phyloP scores from a whole-genome alignment of 345 rosid genomes.

The Hirschfeldia incana region DNA sequence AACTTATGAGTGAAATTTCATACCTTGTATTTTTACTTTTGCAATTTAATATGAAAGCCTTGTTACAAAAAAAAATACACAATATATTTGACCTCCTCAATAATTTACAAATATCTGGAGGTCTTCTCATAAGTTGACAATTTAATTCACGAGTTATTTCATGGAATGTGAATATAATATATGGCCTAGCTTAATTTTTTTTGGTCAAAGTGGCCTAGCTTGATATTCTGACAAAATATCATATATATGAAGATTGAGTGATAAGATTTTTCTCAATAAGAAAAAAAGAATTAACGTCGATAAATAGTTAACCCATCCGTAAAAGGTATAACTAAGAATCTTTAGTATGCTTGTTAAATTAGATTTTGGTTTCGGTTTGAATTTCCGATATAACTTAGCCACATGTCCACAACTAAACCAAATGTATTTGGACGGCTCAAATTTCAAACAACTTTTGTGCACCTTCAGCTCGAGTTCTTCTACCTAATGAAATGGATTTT shows the following conservation, averaged over 20 bases:
- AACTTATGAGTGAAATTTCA: too few species aligned
- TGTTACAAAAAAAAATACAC: background rate
- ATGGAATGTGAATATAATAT: background rate
- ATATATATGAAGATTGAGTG: background rate
- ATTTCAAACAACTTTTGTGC: background rate
- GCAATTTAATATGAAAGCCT: too few species aligned
- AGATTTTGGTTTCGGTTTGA: background rate
- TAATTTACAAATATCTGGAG: background rate
- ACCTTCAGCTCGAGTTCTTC: background rate
- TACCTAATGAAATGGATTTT: background rate
- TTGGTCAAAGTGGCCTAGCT: background rate
- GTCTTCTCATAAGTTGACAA: background rate
- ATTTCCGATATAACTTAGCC: background rate
- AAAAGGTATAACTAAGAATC: background rate
- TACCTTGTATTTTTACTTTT: too few species aligned
- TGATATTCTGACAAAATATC: background rate
- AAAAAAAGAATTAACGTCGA: background rate
- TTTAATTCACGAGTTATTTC: background rate
- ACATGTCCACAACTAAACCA: background rate
- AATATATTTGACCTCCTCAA: background rate
- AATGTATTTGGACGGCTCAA: background rate
- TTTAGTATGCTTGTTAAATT: background rate
- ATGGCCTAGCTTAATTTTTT: too few species aligned
- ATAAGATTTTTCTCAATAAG: background rate
- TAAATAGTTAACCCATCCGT: background rate